phyloP scores from a whole-genome alignment of 177 flowering plant species.

The Vitis hybrid region DNA sequence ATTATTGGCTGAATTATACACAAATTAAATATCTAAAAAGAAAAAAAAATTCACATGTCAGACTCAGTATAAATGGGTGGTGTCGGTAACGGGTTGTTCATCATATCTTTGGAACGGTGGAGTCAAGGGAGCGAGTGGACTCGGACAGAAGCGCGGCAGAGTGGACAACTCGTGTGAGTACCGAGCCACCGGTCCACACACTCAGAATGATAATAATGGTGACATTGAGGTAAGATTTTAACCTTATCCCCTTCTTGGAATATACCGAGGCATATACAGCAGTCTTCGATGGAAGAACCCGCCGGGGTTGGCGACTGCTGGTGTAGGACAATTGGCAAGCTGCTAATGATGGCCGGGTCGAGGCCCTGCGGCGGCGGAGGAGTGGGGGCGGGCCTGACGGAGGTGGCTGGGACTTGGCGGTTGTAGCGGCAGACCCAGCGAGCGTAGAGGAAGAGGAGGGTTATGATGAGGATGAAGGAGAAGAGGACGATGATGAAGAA shows the following conservation, averaged over 20 bases:
- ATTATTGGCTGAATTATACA: too few species aligned
- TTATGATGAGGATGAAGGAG: constrained; percentile 39
- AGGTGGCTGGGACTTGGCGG: background rate
- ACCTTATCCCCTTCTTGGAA: constrained; percentile 70
- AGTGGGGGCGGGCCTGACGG: constrained; percentile 5
- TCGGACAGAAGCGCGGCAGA: constrained; percentile 62
- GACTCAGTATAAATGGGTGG: background rate
- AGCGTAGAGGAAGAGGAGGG: constrained; percentile 60
- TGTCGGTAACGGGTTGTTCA: background rate
- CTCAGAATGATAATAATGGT: constrained; percentile 61
- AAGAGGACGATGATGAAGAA: constrained; percentile 45
- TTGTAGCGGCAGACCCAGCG: constrained; percentile 58
- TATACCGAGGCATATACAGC: constrained; percentile 63
- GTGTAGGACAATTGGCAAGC: constrained; percentile 48
- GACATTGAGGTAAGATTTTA: constrained; percentile 64
- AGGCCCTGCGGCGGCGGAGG: constrained; percentile 39
- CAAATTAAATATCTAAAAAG: too few species aligned
- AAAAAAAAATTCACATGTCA: background rate
- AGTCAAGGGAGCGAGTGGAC: constrained; percentile 25
- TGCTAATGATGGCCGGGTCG: constrained; percentile 32
- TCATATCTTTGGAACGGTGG: constrained; percentile 5
- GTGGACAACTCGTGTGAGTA: constrained; percentile 70
- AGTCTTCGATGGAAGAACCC: constrained; percentile 27
- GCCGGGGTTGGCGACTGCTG: background rate
- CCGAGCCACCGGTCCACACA: constrained; percentile 80